Base-by-base conservation (phyloP, 305 asterid species). In the Fraxinus sp. region DNA sequence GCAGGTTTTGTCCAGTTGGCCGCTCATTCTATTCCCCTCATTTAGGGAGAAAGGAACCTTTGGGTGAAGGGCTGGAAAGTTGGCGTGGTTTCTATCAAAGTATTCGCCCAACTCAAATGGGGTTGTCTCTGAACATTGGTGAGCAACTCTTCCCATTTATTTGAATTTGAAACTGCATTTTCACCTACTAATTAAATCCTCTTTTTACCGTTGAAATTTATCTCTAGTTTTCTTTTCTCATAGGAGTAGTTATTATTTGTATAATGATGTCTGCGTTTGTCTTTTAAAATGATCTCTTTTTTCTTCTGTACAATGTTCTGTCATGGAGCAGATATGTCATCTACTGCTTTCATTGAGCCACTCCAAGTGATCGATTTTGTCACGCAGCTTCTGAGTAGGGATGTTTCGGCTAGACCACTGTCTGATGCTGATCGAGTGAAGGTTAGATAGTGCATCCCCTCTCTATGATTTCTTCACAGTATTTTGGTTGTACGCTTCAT, bases 331-430 rank as follows among this genome's bases (percentile, higher is more conserved):
- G 99, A 97, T 88, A 97, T 94, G 98, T 97, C 99, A 28, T 94
- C 99, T 49, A 97, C 98, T 30, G 98, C 98, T n/a, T 97, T 97
- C 88, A 92, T 97, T 71, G 98, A 94, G 92, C 96, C 99, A 74
- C 93, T 97, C 30, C 94, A 93, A 16, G 62, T 52, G 62, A 52
- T 52, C 62, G 22, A 52, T 4, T 52, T 52, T 52, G 62, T 52
- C 62, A 0, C 89, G 59, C 92, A 92, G 88, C 97, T 97, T 85
- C 93, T 97, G 77, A 91, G 87, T 81, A 88, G 94, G 87, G 98
- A 97, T 71, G 93, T 91, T 3, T 84, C 92, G 6, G 74, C 94
- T 26, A 89, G 98, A 73, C 97, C 97, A 46, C 86, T 97, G 59
- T 89, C 96, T 74, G 98, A 93, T 85, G 91, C 98, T 86, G 98